Evolutionary conservation across 164 flowering plant species (phyloP).

Genomic region (Saururus chinensis): DNA sequence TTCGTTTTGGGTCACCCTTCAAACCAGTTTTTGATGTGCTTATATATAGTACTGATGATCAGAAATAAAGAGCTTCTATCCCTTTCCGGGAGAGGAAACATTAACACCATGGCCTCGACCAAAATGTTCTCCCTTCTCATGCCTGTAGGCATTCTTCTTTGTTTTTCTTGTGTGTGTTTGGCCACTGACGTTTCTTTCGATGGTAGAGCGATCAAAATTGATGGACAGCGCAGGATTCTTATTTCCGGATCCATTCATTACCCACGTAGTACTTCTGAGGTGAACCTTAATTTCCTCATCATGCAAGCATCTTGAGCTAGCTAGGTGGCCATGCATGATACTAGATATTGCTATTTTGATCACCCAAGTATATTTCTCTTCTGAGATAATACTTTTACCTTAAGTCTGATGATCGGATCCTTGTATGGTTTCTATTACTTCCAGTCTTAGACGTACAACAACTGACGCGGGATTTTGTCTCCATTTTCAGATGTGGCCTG

Average conservation of each 20-base stretch:
- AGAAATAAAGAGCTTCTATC: background rate
- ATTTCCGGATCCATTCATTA: slow-evolving; percentile 9
- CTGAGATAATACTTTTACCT: no score
- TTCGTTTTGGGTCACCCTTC: no score
- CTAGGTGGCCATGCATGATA: background rate
- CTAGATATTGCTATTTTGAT: no score
- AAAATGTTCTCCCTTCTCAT: background rate
- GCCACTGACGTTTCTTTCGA: slow-evolving; percentile 6
- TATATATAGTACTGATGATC: no score
- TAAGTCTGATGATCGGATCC: no score
- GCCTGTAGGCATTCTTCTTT: background rate
- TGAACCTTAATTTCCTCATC: background rate
- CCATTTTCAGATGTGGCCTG: slow-evolving; percentile 13
- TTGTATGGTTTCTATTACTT: no score
- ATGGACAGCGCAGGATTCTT: slow-evolving; percentile 5
- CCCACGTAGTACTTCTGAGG: slow-evolving; percentile 10
- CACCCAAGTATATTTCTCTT: no score
- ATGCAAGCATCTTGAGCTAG: background rate
- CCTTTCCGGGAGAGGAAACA: background rate
- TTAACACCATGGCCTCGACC: background rate
- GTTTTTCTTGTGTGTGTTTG: background rate
- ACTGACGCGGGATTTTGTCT: no score
- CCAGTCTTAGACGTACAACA: no score
- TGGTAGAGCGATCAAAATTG: slow-evolving; percentile 7
- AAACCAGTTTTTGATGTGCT: no score